Evolutionary conservation across 179 eudicot species (phyloP).

Genomic region (Spinacia oleracea): DNA sequence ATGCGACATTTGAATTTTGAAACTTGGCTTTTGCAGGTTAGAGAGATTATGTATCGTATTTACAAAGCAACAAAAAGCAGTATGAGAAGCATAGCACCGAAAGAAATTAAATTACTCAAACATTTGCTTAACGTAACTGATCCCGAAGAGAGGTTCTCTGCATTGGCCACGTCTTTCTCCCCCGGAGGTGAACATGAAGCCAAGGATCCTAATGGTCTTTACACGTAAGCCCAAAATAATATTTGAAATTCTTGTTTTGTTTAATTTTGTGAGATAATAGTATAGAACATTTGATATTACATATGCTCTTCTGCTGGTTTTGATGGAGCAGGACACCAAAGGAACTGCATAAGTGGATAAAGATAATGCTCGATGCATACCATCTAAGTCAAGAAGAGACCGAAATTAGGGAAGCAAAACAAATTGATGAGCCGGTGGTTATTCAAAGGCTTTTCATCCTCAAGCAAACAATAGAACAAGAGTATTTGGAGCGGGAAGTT

Average conservation of each 20-base stretch:
- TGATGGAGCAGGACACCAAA: conserved; percentile 68
- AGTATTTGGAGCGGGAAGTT: conserved; percentile 59
- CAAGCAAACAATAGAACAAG: conserved; percentile 81
- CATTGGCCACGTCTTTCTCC: conserved; percentile 78
- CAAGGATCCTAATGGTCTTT: conserved; percentile 63
- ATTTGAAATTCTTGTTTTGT: not conserved
- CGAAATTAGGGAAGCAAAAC: conserved; percentile 83
- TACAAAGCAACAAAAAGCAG: conserved; percentile 90
- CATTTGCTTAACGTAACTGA: conserved; percentile 83
- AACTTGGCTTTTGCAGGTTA: conserved; percentile 52
- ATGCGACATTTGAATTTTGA: not conserved
- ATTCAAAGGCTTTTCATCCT: conserved; percentile 89
- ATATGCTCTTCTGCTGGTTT: conserved; percentile 4
- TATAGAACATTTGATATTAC: not conserved
- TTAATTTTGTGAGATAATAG: not conserved
- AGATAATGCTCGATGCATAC: conserved; percentile 87
- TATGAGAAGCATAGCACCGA: conserved; percentile 76
- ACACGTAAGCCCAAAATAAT: conserved; percentile 58
- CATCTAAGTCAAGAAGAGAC: conserved; percentile 75
- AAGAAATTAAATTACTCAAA: conserved; percentile 88
- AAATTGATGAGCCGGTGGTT: conserved; percentile 69
- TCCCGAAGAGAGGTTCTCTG: conserved; percentile 96
- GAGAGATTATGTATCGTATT: conserved; percentile 77
- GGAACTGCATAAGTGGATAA: conserved; percentile 94
- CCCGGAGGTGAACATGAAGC: conserved; percentile 71